Evolutionary conservation across 306 rosid genomes (phyloP).

Genomic region (Mucuna pruriens): DNA sequence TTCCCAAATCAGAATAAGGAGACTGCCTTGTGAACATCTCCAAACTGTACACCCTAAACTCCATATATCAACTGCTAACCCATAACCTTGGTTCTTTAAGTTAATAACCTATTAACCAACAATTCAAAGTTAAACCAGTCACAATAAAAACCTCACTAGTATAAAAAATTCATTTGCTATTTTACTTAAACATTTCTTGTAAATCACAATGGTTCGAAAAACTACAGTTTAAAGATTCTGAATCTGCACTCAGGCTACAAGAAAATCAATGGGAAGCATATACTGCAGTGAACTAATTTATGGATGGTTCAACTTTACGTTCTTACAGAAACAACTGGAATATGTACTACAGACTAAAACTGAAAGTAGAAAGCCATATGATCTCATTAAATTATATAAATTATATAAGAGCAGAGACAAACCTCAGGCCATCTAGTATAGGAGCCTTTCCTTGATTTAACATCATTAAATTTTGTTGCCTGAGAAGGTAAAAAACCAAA

Average conservation of each 20-base stretch:
- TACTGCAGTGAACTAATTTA: background rate
- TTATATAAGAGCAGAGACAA: conserved; percentile 34
- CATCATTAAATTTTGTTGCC: conserved; percentile 64
- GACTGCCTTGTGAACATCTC: conserved; percentile 58
- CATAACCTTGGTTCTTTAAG: conserved; percentile 51
- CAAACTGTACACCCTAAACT: conserved; percentile 69
- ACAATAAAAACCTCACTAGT: background rate
- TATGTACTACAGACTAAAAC: background rate
- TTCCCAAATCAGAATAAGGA: conserved; percentile 63
- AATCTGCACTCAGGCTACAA: background rate
- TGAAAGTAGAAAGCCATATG: conserved; percentile 20
- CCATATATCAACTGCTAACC: conserved; percentile 70
- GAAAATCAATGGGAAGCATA: conserved; percentile 25
- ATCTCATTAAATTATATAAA: conserved; percentile 28
- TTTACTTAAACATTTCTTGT: background rate
- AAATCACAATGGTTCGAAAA: conserved; percentile 4
- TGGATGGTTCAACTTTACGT: background rate
- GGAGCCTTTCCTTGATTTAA: conserved; percentile 68
- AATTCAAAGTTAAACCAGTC: conserved; percentile 31
- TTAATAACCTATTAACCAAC: conserved; percentile 56
- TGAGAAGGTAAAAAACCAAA: conserved; percentile 43
- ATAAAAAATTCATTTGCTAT: background rate
- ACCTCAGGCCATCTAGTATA: conserved; percentile 76
- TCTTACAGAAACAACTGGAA: background rate
- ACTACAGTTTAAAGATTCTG: conserved; percentile 4